Evolutionary conservation across 306 rosid species (phyloP).

Genomic region (Trifolium subterraneum): DNA sequence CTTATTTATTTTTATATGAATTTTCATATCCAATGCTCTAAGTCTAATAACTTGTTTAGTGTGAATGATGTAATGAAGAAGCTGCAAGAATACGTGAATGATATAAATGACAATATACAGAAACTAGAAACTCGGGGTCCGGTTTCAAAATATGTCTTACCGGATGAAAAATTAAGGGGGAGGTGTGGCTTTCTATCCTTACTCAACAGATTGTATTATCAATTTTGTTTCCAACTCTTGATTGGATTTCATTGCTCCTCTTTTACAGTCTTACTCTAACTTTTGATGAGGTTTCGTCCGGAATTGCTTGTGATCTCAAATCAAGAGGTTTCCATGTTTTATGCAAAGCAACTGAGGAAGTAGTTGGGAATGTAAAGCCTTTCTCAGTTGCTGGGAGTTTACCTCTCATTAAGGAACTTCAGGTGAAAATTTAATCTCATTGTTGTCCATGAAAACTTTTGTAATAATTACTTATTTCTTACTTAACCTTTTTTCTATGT

Average conservation of each 20-base stretch:
- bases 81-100: slow-evolving; percentile 72
- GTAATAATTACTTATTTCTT: neutral
- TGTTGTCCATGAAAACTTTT: slow-evolving; percentile 3
- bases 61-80: slow-evolving; percentile 67
- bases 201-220: neutral
- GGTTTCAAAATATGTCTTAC: slow-evolving; percentile 79
- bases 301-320: slow-evolving; percentile 86
- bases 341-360: slow-evolving; percentile 92
- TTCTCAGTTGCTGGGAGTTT: slow-evolving; percentile 88
- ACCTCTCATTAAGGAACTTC: slow-evolving; percentile 84
- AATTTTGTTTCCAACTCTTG: slow-evolving; percentile 1
- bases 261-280: slow-evolving; percentile 66
- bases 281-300: slow-evolving; percentile 69
- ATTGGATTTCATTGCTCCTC: neutral
- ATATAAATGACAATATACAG: slow-evolving; percentile 63
- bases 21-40: slow-evolving; percentile 3
- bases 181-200: slow-evolving; percentile 53
- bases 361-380: slow-evolving; percentile 88
- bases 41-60: slow-evolving; percentile 52
- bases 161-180: slow-evolving; percentile 81
- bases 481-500: slow-evolving; percentile 31
- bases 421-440: slow-evolving; percentile 52
- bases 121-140: slow-evolving; percentile 84
- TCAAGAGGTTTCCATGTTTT: slow-evolving; percentile 82
- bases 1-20: too few relatives aligned